Percentiles rank a stretch among this genome's conserved stretches.
phyloP scores from a whole-genome alignment of 768 basidiomycete species.

The Boletus subparvulus region DNA sequence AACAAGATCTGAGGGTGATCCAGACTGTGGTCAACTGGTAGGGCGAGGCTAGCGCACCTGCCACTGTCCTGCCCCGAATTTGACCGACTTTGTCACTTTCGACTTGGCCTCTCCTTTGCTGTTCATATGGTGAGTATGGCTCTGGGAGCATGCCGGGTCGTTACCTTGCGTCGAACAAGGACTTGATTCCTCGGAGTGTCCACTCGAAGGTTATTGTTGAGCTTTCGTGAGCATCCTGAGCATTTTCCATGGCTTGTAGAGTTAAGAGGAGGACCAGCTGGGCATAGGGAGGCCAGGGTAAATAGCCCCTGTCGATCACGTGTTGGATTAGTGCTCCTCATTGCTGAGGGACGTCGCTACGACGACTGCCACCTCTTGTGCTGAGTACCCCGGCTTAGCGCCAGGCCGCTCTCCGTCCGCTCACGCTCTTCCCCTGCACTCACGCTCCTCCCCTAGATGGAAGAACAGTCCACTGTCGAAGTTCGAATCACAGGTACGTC shows the following conservation, averaged over 20 bases:
- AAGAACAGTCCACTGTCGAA: background rate
- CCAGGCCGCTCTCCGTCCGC: background rate
- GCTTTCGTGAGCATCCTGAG: constrained; percentile 48
- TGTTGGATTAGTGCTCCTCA: background rate
- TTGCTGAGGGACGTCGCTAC: background rate
- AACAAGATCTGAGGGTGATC: constrained; percentile 61
- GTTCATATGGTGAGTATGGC: background rate
- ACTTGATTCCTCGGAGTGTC: constrained; percentile 68
- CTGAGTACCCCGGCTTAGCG: background rate
- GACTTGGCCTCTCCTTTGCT: constrained; percentile 77
- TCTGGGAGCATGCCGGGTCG: background rate
- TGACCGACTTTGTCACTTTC: constrained; percentile 71
- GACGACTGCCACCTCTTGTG: constrained; percentile 2
- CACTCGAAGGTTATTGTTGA: constrained; percentile 70
- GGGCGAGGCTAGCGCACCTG: constrained; percentile 42
- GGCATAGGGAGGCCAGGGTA: background rate
- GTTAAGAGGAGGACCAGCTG: background rate
- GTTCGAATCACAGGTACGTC: constrained; percentile 30
- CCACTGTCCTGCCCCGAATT: constrained; percentile 77
- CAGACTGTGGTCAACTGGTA: background rate
- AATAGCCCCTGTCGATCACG: background rate
- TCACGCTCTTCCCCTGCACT: background rate
- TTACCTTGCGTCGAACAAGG: constrained; percentile 70
- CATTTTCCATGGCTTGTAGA: constrained; percentile 28
- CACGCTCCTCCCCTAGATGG: constrained; percentile 15